These are phyloP conservation scores for Rhexocercosporidium sp. DNA, from an alignment of 2,329 filamentous ascomycete genomes.

Conservation along the genomic window DNA sequence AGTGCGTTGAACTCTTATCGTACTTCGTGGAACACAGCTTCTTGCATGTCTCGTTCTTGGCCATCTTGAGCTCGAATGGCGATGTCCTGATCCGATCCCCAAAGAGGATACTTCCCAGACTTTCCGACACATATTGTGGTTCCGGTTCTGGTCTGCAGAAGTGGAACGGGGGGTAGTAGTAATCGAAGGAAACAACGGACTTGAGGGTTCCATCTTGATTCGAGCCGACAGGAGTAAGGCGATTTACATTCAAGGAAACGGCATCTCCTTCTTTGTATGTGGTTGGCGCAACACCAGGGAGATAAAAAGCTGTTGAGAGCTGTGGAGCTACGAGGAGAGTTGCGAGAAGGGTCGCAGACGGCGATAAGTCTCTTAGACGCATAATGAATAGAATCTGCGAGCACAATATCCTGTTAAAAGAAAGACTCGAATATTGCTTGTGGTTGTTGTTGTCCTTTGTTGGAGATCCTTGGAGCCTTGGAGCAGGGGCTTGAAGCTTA, in stretches of 20 bases:
- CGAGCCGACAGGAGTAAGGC: constrained; percentile 83
- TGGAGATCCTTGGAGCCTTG: constrained; percentile 13
- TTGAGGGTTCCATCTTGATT: constrained; percentile 79
- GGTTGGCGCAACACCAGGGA: constrained; percentile 92
- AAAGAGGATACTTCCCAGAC: constrained; percentile 93
- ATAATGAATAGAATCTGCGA: constrained; percentile 35
- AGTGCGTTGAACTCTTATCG: constrained; percentile 69
- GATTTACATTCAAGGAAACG: constrained; percentile 92
- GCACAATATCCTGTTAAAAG: constrained; percentile 3
- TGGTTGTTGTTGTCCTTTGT: constrained; percentile 11
- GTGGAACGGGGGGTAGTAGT: constrained; percentile 86
- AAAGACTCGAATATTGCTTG: neutral
- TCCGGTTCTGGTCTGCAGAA: constrained; percentile 84
- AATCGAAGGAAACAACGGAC: constrained; percentile 95
- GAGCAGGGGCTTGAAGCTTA: constrained; percentile 25
- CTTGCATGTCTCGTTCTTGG: constrained; percentile 85
- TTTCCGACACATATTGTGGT: constrained; percentile 82
- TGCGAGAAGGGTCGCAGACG: constrained; percentile 54
- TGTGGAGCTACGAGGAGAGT: constrained; percentile 57
- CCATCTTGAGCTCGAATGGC: constrained; percentile 88
- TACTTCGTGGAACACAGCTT: constrained; percentile 74
- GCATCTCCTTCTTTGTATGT: constrained; percentile 81
- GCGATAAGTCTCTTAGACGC: constrained; percentile 39
- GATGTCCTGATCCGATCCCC: constrained; percentile 98
- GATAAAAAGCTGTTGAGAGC: constrained; percentile 80